phyloP scores from a whole-genome alignment of 1,284 basidiomycete genomes.

The Rhodofomes roseus region DNA sequence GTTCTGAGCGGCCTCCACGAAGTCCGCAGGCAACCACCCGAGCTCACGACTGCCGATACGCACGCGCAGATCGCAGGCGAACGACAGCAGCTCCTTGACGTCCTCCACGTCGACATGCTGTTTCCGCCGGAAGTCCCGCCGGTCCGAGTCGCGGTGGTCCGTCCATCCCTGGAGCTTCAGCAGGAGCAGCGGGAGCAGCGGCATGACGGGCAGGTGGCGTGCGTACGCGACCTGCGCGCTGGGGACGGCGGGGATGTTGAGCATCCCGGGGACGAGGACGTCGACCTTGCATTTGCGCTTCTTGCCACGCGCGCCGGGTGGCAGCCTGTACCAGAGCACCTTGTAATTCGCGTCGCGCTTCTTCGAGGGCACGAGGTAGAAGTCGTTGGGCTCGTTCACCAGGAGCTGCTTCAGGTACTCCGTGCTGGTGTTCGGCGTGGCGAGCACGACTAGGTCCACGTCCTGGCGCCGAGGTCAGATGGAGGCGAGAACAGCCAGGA shows the following conservation, averaged over 20 bases:
- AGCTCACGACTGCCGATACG: background rate
- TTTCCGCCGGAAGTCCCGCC: conserved; percentile 23
- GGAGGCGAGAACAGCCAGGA: too few species aligned
- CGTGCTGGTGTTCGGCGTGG: conserved; percentile 1
- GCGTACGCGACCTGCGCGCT: conserved; percentile 10
- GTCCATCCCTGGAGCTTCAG: conserved; percentile 33
- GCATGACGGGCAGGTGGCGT: conserved; percentile 24
- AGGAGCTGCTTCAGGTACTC: conserved; percentile 27
- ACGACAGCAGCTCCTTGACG: conserved; percentile 20
- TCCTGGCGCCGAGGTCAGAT: too few species aligned
- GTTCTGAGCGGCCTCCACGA: conserved; percentile 7
- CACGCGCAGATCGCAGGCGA: conserved; percentile 11
- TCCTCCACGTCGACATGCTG: conserved; percentile 28
- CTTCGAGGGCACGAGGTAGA: conserved; percentile 24
- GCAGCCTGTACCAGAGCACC: conserved; percentile 27
- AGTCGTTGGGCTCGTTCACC: conserved; percentile 12
- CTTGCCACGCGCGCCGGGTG: background rate
- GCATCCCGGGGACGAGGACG: conserved; percentile 28
- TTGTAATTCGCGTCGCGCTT: conserved; percentile 22
- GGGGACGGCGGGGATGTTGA: conserved; percentile 29
- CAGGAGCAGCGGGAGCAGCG: conserved; percentile 26
- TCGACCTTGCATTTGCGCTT: conserved; percentile 22
- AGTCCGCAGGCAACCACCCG: conserved; percentile 3
- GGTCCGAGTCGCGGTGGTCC: conserved; percentile 26
- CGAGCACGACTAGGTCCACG: conserved; percentile 27